Evolutionary conservation across 139 green algal species (phyloP), one percentile per base, ranked within the genome.

Genomic region (Spirogloea muscicola): DNA sequence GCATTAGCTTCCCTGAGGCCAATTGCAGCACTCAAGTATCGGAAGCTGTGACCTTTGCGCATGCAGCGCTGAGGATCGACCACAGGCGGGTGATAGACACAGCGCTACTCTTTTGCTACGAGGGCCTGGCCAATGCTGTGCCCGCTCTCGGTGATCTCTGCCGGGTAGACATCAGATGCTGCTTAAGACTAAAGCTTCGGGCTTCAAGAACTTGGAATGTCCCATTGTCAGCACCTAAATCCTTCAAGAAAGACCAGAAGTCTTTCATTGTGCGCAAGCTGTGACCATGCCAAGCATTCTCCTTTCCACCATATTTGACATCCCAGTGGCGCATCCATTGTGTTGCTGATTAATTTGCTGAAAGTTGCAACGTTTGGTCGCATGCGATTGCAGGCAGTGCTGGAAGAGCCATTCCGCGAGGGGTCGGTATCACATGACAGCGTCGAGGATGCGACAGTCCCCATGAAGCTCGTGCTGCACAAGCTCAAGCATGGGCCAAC

Each of bases 51-150:
- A 43, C 5, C 40, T 31, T 5, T 31, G 31, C 7, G 9, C 10
- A 69, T 21, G 3, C 55, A 71, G 72, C 66, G 18, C 59, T 86
- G 34, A 74, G 76, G 29, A 71, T 86, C n/a, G 75, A 86, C 42
- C 75, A 86, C 68, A 31, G 25, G n/a, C 66, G 66, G 5, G 80
- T 83, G 29, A 86, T 86, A 38, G 80, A 86, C 67, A 86, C 74
- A 29, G 38, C 80, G 13, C 34, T 86, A 27, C 3, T 82, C 39
- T 85, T 82, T 51, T 6, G 10, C 9, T 85, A 79, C 72, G 16
- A 81, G 3, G 59, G 69, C 27, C 61, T 79, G 21, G 37, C 34
- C 10, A 18, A 10, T 33, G 49, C 67, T 13, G 74, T 74, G 34
- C 79, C 79, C 29, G 25, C 44, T 3, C 60, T 85, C 33, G 57